Evolutionary conservation across 768 basidiomycete genomes (phyloP), one percentile per base, ranked within the genome.

Genomic region (Lentinula sp.): DNA sequence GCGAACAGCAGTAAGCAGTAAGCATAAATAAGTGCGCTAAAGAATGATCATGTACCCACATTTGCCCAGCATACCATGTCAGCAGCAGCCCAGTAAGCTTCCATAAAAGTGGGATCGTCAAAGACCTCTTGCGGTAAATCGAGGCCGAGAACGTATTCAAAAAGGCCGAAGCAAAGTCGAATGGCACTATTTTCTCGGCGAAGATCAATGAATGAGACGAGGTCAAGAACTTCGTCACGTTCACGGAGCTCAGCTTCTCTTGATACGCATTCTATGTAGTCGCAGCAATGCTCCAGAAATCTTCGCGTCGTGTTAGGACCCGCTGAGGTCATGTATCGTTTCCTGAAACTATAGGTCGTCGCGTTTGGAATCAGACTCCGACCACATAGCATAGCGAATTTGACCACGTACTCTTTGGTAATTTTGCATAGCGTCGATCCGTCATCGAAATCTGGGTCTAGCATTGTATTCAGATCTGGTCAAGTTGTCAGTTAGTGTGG

Each of bases 31-130:
- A 16, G 51, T 40, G 59, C 40, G 15, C 32, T 18, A 23, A 48
- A 51, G 15, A 42, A n/a, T 13, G 0, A 15, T 7, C 34, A 28
- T 28, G 37, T 21, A 72, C 82, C 70, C 62, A 88, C 87, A 69
- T 90, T 89, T 21, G 87, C 74, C 86, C 83, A 88, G 70, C 82
- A 84, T 57, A 89, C 81, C 65, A 86, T 76, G 69, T 90, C 88
- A 45, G 80, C 80, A 9, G 83, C 85, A 6, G 83, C 80, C 67
- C 78, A 80, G 65, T 85, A 82, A 40, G 84, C 78, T 43, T 75
- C 74, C 68, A 76, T 73, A 67, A 89, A 83, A 13, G 66, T 71
- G 18, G 82, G 74, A 68, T 89, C 77, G 51, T 84, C 75, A 63
- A 83, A 83, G 16, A 88, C 77, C 56, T 81, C 77, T 59, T 89